Percentiles rank a stretch among this genome's conserved stretches.
Evolutionary conservation across 2,329 filamentous ascomycete species (phyloP).

Genomic region (Pezicula carpinea): DNA sequence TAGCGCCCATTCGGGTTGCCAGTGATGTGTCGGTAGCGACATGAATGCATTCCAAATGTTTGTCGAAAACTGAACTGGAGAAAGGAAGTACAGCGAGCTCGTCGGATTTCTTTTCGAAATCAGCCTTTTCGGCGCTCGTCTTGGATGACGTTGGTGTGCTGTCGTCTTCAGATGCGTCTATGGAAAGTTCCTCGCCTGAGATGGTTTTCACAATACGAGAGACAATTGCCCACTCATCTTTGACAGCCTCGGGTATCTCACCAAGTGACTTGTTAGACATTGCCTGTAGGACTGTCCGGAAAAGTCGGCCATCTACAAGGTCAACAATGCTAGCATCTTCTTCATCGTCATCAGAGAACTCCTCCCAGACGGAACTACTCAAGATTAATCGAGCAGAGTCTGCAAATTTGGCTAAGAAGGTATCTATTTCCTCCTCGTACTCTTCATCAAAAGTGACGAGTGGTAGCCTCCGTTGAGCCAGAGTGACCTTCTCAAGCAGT

Average conservation of each 20-base stretch:
- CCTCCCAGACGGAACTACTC: conserved; percentile 25
- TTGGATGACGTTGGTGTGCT: conserved; percentile 12
- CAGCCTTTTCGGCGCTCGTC: conserved; percentile 6
- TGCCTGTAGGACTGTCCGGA: conserved; percentile 24
- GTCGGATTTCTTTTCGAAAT: conserved; percentile 10
- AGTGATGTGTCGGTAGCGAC: conserved; percentile 30
- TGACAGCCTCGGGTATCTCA: conserved; percentile 11
- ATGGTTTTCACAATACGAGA: conserved; percentile 26
- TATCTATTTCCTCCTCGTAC: conserved; percentile 28
- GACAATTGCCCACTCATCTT: conserved; percentile 21
- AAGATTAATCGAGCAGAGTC: conserved; percentile 28
- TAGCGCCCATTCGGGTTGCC: conserved; percentile 13
- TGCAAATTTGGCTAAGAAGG: conserved; percentile 35
- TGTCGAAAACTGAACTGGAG: conserved; percentile 40
- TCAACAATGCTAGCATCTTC: conserved; percentile 44
- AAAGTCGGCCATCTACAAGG: conserved; percentile 49
- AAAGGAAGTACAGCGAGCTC: conserved; percentile 38
- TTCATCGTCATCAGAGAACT: conserved; percentile 17
- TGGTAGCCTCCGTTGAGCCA: conserved; percentile 34
- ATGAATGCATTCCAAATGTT: conserved; percentile 38
- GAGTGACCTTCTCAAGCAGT: conserved; percentile 34
- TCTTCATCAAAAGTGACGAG: conserved; percentile 28
- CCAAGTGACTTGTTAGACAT: conserved; percentile 18
- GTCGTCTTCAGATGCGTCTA: conserved; percentile 18
- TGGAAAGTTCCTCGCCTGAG: conserved; percentile 25